phyloP scores from a whole-genome alignment of 371 early-diverging fungal genomes.

The Scutellospora calospora region DNA sequence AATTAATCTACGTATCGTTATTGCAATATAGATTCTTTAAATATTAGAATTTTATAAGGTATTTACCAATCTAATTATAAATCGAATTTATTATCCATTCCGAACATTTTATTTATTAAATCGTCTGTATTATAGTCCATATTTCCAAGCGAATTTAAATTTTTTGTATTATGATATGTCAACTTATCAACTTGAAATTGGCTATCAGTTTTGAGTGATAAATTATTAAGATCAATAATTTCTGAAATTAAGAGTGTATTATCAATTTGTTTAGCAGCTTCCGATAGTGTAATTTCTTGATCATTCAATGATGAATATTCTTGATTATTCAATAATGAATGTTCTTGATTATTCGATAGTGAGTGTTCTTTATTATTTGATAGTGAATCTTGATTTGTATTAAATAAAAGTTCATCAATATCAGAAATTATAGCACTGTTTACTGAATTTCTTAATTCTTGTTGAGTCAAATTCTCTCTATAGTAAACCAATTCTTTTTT shows the following conservation, averaged over 20 bases:
- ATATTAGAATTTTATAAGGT: too few species aligned
- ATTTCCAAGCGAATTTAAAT: background rate
- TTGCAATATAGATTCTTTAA: too few species aligned
- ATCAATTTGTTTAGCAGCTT: background rate
- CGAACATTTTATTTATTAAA: background rate
- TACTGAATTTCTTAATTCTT: constrained; percentile 12
- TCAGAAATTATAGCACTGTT: background rate
- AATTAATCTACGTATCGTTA: too few species aligned
- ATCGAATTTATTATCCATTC: background rate
- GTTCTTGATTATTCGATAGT: background rate
- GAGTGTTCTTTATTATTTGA: background rate
- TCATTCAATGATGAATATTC: background rate
- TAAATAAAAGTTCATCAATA: background rate
- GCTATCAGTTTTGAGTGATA: background rate
- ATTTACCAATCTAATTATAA: too few species aligned
- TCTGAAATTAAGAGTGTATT: background rate
- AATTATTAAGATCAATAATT: background rate
- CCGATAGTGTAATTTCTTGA: background rate
- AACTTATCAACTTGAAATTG: background rate
- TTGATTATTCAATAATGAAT: too few species aligned
- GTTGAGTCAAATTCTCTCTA: too few species aligned
- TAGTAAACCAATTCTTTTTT: too few species aligned
- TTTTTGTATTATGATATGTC: too few species aligned
- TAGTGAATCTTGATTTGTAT: too few species aligned
- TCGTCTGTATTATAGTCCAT: too few species aligned